Base-by-base conservation (phyloP, 176 grass and related monocot genomes). In the Carex parvula region DNA sequence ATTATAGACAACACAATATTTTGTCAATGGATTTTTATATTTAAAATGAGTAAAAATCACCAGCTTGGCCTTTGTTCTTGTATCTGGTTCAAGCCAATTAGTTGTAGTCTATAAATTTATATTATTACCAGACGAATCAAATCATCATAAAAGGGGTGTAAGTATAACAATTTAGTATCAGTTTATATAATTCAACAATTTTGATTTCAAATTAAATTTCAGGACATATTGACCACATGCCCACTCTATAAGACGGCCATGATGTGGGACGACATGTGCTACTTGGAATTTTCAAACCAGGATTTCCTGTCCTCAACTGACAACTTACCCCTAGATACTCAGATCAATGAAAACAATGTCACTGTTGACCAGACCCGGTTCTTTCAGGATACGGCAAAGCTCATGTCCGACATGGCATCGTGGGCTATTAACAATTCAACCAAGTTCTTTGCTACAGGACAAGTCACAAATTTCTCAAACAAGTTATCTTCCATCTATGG, bases 241-340 rank as follows among this genome's bases (percentile, higher is more conserved):
- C 32, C 17, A 32, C 39, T 35, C 57, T 76, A 59, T 57, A 89
- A 71, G 41, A 84, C 82, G 5, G 72, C 86, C 42, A 55, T 75
- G 61, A 84, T 84, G 63, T 80, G 84, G 65, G 32, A 74, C 3
- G 58, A 90, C n/a, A 18, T 48, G 77, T 81, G 85, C 81, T 79
- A 81, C 41, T 30, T 88, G 39, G 58, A 53, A 54, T 90, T 90
- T 81, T 87, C 81, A 44, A 56, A 87, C 85, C 64, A 84, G 64
- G 60, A 90, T 58, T 85, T 90, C 20, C 74, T 90, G 35, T 84
- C 81, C 81, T 62, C 18, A 64, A 46, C 75, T 63, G 85, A 35
- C 32, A 60, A 87, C 66, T 1, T 14, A 83, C 74, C 73, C 8
- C 26, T 9, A n/a, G 22, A 56, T 1, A 1, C 20, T 1, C 9